Evolutionary conservation across 768 basidiomycete genomes (phyloP).

Genomic region (Mycena metata): DNA sequence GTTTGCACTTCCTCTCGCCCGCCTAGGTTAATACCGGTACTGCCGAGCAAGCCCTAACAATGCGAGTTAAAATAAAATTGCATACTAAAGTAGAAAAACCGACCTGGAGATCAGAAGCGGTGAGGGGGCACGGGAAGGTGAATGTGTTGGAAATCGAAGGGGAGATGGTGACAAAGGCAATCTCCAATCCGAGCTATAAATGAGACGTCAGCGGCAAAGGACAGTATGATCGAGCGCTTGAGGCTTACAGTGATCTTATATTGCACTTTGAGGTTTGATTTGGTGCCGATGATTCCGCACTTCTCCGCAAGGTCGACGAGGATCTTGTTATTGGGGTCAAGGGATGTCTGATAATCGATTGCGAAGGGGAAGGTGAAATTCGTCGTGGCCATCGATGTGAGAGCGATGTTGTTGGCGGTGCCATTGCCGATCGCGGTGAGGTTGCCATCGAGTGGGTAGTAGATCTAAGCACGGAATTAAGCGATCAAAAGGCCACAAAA

Average conservation of each 20-base stretch:
- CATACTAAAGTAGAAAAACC: constrained; percentile 22
- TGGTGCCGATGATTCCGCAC: constrained; percentile 68
- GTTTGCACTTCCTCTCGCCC: background rate
- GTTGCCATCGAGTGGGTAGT: constrained; percentile 78
- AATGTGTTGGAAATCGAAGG: constrained; percentile 75
- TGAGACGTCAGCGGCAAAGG: constrained; percentile 9
- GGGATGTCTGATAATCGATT: constrained; percentile 68
- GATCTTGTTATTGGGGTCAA: constrained; percentile 66
- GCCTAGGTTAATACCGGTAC: background rate
- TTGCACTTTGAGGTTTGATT: constrained; percentile 65
- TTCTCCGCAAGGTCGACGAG: constrained; percentile 73
- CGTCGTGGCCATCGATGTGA: constrained; percentile 67
- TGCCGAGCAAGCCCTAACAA: constrained; percentile 15
- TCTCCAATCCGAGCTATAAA: constrained; percentile 73
- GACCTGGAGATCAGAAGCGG: constrained; percentile 48
- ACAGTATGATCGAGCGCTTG: constrained; percentile 10
- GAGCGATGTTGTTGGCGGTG: constrained; percentile 57
- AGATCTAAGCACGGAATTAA: constrained; percentile 57
- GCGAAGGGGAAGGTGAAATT: constrained; percentile 84
- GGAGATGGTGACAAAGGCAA: constrained; percentile 75
- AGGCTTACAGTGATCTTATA: constrained; percentile 75
- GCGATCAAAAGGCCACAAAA: background rate
- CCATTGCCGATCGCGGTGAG: constrained; percentile 75
- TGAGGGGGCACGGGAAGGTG: constrained; percentile 75
- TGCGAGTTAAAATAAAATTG: background rate